These are phyloP conservation scores for Solanum raphanifolium DNA, from an alignment of 257 asterid species.

Conservation along the genomic window DNA sequence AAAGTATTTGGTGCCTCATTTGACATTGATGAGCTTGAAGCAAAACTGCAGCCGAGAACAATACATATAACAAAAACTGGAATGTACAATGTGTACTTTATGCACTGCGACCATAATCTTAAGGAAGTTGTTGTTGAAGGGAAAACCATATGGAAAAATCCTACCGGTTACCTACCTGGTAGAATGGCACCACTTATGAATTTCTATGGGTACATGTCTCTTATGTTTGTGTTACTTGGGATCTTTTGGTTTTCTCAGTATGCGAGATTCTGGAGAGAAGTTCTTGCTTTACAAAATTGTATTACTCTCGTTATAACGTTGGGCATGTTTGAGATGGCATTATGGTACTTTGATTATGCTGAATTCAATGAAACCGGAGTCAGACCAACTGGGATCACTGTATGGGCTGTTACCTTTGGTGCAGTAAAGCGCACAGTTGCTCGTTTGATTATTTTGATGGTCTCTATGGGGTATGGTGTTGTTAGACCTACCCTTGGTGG, in stretches of 20 bases:
- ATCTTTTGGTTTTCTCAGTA: slow-evolving; percentile 91
- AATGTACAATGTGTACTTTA: slow-evolving; percentile 87
- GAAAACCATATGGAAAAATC: slow-evolving; percentile 90
- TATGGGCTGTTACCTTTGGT: slow-evolving; percentile 95
- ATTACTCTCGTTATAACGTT: slow-evolving; percentile 73
- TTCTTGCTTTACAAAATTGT: slow-evolving; percentile 78
- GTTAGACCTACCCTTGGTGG: slow-evolving; percentile 96
- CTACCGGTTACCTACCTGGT: slow-evolving; percentile 87
- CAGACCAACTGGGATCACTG: slow-evolving; percentile 78
- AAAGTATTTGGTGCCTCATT: slow-evolving; percentile 61
- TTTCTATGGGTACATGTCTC: slow-evolving; percentile 81
- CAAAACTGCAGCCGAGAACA: slow-evolving; percentile 48
- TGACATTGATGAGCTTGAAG: slow-evolving; percentile 37
- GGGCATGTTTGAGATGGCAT: slow-evolving; percentile 88
- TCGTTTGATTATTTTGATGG: slow-evolving; percentile 63
- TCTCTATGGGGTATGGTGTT: slow-evolving; percentile 98
- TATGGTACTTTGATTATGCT: slow-evolving; percentile 92
- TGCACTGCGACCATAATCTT: slow-evolving; percentile 78
- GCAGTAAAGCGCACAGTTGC: slow-evolving; percentile 79
- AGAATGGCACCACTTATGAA: slow-evolving; percentile 96
- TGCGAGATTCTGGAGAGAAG: slow-evolving; percentile 87
- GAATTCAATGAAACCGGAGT: slow-evolving; percentile 79
- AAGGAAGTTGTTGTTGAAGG: slow-evolving; percentile 65
- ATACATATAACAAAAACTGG: slow-evolving; percentile 75
- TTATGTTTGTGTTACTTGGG: slow-evolving; percentile 70